A percentile compares a stretch with the other conserved stretches of the same genome.
phyloP scores from a whole-genome alignment of 2,329 filamentous ascomycete genomes.

The Phyllosticta capitalensis region DNA sequence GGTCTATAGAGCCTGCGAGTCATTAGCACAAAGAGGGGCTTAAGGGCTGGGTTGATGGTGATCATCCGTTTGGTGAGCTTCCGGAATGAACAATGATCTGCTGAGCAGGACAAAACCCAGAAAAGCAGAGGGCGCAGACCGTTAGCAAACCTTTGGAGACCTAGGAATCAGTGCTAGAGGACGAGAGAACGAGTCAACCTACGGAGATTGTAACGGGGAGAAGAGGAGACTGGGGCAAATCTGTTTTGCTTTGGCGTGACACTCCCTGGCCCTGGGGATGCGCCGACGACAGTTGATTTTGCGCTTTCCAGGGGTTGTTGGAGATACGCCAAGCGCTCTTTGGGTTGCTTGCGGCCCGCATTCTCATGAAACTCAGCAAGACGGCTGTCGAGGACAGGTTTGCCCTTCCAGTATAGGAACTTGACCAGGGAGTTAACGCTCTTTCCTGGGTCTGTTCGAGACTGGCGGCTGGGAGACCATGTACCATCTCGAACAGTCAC shows the following conservation, averaged over 20 bases:
- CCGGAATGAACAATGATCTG: not conserved
- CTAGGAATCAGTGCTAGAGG: not conserved
- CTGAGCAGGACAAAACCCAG: not conserved
- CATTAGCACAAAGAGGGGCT: not conserved
- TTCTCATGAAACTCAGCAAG: slow-evolving; percentile 14
- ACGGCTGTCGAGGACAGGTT: slow-evolving; percentile 13
- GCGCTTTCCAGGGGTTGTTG: slow-evolving; percentile 12
- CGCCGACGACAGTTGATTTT: not conserved
- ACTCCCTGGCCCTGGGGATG: not conserved
- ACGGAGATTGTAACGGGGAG: not conserved
- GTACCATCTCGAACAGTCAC: slow-evolving; percentile 8
- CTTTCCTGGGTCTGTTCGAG: slow-evolving; percentile 12
- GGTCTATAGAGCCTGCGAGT: not conserved
- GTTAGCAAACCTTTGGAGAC: not conserved
- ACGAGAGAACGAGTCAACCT: not conserved
- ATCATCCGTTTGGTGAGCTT: not conserved
- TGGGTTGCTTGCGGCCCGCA: slow-evolving; percentile 7
- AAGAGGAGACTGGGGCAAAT: not conserved
- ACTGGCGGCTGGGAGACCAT: slow-evolving; percentile 18
- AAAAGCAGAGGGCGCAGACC: not conserved
- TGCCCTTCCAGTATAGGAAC: slow-evolving; percentile 14
- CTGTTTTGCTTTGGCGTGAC: not conserved
- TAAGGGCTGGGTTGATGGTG: not conserved
- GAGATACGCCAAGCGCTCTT: slow-evolving; percentile 13
- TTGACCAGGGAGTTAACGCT: slow-evolving; percentile 15